Base-by-base conservation (phyloP, 1,284 basidiomycete species). In the Marasmius fiardii region DNA sequence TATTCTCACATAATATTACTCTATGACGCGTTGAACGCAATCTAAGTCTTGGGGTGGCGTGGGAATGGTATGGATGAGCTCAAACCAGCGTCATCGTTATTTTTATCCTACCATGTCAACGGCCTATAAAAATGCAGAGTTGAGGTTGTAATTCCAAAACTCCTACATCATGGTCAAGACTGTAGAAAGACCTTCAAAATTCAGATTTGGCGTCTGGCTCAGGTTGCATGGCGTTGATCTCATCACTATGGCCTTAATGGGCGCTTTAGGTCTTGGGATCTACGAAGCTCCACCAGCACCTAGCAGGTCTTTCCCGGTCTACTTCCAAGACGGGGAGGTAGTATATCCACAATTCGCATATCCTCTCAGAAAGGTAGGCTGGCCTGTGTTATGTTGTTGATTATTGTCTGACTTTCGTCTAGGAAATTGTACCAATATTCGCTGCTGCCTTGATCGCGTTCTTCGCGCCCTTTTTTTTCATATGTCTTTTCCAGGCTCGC, bases 361-460 rank as follows among this genome's bases (percentile, higher is more conserved):
- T 58, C 76, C 80, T 20, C 62, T 79, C 1, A 71, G 79, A 21
- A 76, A 75, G 43, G 55, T 49, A 28, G 20, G 39, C 28, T 41
- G 24, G 2, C 14, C 3, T 8, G 21, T 24, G 5, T 20, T 33
- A 20, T 3, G 11, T 16, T 11, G 3, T 34, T 10, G 16, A 28
- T 24, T 6, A 14, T 31, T 41, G 3, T n/a, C 41, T 14, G 1
- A 39, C 43, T 31, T 21, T 20, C 21, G 4, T 33, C 6, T 20
- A 56, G 59, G 77, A 82, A 61, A 76, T 82, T 58, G 66, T 82
- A 50, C 81, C 81, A 5, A 82, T 83, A 57, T 82, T 70, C 65
- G 71, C 72, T 0, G 76, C 79, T 2, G 80, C 79, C 0, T 67
- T 83, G 44, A 72, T 85, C 48, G 76, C 80, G 0, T 81, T 81